These are phyloP conservation scores for Aspergillus neoniger DNA, from an alignment of 2,329 filamentous ascomycete species.

Conservation along the genomic window DNA sequence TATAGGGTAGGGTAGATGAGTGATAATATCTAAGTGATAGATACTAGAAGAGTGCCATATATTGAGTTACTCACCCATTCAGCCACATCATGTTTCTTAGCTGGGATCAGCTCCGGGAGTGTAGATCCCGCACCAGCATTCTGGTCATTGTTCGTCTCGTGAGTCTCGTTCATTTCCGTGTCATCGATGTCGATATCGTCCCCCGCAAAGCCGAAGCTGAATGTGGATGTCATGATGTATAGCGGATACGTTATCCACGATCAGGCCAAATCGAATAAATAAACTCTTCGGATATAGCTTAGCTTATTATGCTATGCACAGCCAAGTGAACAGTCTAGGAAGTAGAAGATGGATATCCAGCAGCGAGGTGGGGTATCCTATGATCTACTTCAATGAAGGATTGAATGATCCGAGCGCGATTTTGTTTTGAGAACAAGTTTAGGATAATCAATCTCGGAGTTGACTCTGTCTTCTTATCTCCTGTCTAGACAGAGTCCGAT, in stretches of 20 bases:
- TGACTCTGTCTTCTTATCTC: too few species aligned
- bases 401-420: too few species aligned
- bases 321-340: too few species aligned
- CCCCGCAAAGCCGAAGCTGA: constrained; percentile 61
- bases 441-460: too few species aligned
- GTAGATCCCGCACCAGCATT: constrained; percentile 13
- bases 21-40: not conserved
- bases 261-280: too few species aligned
- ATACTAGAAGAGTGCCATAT: not conserved
- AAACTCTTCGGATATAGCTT: too few species aligned
- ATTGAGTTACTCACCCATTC: constrained; percentile 48
- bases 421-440: too few species aligned
- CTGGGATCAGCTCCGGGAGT: constrained; percentile 37
- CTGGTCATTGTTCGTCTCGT: constrained; percentile 15
- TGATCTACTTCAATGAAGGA: not conserved
- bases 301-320: too few species aligned
- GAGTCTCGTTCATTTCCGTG: constrained; percentile 27
- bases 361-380: not conserved
- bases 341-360: not conserved
- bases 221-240: constrained; percentile 34
- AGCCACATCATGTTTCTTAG: constrained; percentile 47
- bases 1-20: not conserved
- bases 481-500: not conserved
- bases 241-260: too few species aligned
- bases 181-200: constrained; percentile 59